These are phyloP conservation scores for Hypoxylon sp. DNA, from an alignment of 2,329 filamentous ascomycete species.

Conservation along the genomic window DNA sequence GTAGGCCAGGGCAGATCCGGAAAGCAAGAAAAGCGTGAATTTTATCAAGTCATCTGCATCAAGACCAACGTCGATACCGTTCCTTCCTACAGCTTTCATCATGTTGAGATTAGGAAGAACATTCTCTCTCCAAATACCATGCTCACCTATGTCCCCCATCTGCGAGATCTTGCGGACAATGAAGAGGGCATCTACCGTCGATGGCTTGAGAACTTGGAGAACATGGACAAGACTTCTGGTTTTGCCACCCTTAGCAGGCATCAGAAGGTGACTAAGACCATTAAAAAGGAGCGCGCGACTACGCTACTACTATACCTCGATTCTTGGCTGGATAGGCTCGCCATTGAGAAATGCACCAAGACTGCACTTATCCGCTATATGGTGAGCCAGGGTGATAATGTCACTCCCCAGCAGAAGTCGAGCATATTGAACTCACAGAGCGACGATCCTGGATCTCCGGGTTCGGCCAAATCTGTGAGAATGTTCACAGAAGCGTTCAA, in stretches of 20 bases:
- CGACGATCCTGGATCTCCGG: constrained; percentile 58
- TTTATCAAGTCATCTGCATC: constrained; percentile 59
- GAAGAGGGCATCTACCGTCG: constrained; percentile 67
- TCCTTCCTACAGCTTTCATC: constrained; percentile 70
- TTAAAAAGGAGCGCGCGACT: constrained; percentile 65
- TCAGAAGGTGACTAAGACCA: constrained; percentile 63
- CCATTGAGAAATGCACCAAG: constrained; percentile 65
- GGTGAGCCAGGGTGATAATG: constrained; percentile 60
- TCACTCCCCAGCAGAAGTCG: constrained; percentile 67
- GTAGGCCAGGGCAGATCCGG: constrained; percentile 54
- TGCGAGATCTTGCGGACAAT: constrained; percentile 68
- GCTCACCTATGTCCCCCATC: constrained; percentile 70
- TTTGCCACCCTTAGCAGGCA: constrained; percentile 67
- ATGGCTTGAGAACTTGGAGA: constrained; percentile 69
- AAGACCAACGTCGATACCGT: constrained; percentile 65
- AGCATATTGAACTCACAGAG: constrained; percentile 63
- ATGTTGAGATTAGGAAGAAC: constrained; percentile 70
- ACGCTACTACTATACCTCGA: constrained; percentile 67
- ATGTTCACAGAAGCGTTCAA: constrained; percentile 70
- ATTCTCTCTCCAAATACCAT: constrained; percentile 71
- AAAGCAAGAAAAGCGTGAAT: constrained; percentile 60
- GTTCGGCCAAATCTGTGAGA: constrained; percentile 58
- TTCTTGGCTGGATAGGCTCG: constrained; percentile 63
- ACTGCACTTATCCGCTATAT: constrained; percentile 66
- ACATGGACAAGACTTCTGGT: constrained; percentile 68